A percentile compares a stretch with the other conserved stretches of the same genome.
These are phyloP conservation scores for Endocladia muricata DNA, from an alignment of 31 red algal genomes.

Conservation along the genomic window DNA sequence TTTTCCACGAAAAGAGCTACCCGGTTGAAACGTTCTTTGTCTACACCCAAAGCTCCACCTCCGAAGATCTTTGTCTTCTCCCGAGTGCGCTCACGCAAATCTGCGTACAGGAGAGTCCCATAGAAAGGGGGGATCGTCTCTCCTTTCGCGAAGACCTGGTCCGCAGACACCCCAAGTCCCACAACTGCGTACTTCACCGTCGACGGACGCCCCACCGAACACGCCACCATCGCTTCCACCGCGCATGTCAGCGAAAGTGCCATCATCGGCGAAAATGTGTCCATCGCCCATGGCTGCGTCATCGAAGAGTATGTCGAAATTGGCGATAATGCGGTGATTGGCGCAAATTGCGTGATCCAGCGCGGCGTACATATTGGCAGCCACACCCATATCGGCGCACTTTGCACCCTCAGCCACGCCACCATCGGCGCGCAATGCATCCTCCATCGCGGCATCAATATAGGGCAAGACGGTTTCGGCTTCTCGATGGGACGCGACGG, in stretches of 20 bases:
- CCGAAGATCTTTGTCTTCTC: too few relatives aligned
- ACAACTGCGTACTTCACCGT: too few relatives aligned
- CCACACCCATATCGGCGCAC: not conserved
- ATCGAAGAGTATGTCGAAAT: not conserved
- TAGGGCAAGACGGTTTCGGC: not conserved
- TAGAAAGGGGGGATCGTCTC: too few relatives aligned
- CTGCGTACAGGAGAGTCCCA: too few relatives aligned
- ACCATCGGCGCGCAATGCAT: not conserved
- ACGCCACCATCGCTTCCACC: too few relatives aligned
- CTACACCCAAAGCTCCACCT: too few relatives aligned
- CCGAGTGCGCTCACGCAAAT: too few relatives aligned
- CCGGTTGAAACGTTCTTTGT: too few relatives aligned
- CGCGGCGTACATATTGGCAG: not conserved
- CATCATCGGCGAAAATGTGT: not conserved
- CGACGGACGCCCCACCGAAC: too few relatives aligned
- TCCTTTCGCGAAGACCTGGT: too few relatives aligned
- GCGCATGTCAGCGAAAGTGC: not conserved
- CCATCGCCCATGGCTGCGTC: not conserved
- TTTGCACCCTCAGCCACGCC: not conserved
- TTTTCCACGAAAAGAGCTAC: too few relatives aligned
- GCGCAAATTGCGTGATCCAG: not conserved
- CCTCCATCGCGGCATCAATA: not conserved
- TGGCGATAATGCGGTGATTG: slow-evolving; percentile 1
- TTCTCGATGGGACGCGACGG: not conserved
- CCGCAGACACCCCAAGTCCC: too few relatives aligned